Conservation (phyloP, 306 rosid genomes). For the Citrullus colocynthis region DNA sequence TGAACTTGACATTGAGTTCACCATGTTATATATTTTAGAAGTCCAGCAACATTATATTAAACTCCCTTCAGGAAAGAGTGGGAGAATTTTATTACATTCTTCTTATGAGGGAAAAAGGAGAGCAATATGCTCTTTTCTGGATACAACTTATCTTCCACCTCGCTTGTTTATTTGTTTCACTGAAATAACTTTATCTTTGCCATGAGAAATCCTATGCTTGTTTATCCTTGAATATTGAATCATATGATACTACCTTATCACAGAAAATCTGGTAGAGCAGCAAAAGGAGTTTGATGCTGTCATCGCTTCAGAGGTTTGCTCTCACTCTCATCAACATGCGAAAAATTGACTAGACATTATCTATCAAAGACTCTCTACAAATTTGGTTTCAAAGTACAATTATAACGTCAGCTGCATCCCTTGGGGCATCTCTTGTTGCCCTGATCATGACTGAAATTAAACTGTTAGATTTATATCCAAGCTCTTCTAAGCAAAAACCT, state of each 20-base stretch:
- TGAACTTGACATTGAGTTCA: background rate
- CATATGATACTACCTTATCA: background rate
- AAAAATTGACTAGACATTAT: background rate
- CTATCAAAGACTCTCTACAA: background rate
- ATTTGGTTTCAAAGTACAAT: background rate
- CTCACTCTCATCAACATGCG: conserved; percentile 2
- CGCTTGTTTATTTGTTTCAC: background rate
- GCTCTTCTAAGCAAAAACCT: background rate
- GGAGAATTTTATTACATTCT: background rate
- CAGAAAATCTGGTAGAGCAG: conserved; percentile 86
- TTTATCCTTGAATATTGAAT: background rate
- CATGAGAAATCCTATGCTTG: background rate
- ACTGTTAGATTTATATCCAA: conserved; percentile 2
- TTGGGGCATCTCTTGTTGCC: background rate
- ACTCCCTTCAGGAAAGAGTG: background rate
- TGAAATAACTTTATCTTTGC: background rate
- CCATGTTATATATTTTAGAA: background rate
- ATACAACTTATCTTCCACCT: background rate
- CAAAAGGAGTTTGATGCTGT: conserved; percentile 73
- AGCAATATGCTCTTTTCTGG: background rate
- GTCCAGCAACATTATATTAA: background rate
- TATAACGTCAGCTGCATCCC: background rate
- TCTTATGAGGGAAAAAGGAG: background rate
- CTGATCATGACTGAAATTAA: background rate
- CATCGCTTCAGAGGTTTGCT: conserved; percentile 67